Evolutionary conservation across 768 basidiomycete genomes (phyloP), one percentile per base, ranked within the genome.

Genomic region (Hericium alpestre): DNA sequence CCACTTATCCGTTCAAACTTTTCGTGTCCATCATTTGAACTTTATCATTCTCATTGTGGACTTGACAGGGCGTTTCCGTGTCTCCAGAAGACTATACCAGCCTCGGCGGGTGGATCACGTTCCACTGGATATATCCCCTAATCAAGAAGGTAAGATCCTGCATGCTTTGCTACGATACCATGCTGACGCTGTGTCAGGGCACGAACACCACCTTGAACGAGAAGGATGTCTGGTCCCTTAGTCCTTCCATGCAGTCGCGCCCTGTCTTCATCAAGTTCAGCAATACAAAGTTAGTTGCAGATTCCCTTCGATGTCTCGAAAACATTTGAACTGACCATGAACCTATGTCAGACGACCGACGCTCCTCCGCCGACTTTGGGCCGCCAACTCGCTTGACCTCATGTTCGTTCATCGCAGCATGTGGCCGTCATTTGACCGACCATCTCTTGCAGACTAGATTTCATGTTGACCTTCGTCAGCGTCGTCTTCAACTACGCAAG

Each of bases 401-500:
- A 66, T 73, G 61, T 63, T 23, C 51, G 61, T 40, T 38, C 25
- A 25, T 38, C 10, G 22, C 27, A 23, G 23, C 23, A 23, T 23
- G 23, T 23, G 23, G 5, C 37, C 3, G 11, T 40, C 46, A 12
- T 15, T 51, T 51, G 20, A 56, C 15, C 15, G 38, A 23, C 23
- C 4, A 23, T 23, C 37, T 39, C 47, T 56, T 41, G 39, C 32
- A 63, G 61, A 27, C 59, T 90, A 47, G 91, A 93, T 65, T 83
- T 85, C 59, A 13, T 62, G 2, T 71, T 93, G 43, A 90, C 91
- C 0, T 71, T 84, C 58, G 65, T 84, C 56, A 83, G 83, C 61
- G 83, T 93, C 32, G 32, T 79, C 0, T 86, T 91, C 71, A 87
- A 86, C 63, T 95, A 93, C 69, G 76, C 82, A 0, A 79, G 81